Evolutionary conservation across 2,329 filamentous ascomycete genomes (phyloP).

Genomic region (Helminthosporium solani): DNA sequence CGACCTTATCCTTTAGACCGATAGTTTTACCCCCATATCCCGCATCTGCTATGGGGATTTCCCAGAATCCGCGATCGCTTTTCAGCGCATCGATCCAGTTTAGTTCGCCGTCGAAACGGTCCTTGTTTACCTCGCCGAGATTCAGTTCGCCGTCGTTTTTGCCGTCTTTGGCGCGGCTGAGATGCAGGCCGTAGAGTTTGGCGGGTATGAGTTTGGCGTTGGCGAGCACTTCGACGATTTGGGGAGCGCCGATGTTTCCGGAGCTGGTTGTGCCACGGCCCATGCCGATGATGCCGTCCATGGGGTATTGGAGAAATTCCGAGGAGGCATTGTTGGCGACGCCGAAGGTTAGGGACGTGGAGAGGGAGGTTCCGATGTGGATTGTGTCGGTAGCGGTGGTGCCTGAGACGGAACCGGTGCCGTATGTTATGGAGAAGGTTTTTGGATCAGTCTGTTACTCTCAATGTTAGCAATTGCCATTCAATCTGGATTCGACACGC

Average conservation of each 20-base stretch:
- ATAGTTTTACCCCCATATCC: conserved; percentile 59
- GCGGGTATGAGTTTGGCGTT: conserved; percentile 57
- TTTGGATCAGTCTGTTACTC: conserved; percentile 47
- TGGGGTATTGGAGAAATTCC: conserved; percentile 75
- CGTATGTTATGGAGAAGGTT: conserved; percentile 70
- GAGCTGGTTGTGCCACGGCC: conserved; percentile 57
- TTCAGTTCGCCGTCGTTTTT: conserved; percentile 72
- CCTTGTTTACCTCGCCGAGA: conserved; percentile 69
- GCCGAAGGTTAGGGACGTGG: conserved; percentile 67
- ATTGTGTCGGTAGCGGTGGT: conserved; percentile 66
- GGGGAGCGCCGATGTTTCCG: conserved; percentile 54
- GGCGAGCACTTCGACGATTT: conserved; percentile 65
- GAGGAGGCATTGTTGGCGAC: conserved; percentile 69
- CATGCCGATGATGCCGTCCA: conserved; percentile 84
- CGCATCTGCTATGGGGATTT: conserved; percentile 67
- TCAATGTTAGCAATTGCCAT: conserved; percentile 2
- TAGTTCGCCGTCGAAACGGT: conserved; percentile 68
- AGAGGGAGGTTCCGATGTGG: conserved; percentile 62
- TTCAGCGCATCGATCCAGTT: conserved; percentile 61
- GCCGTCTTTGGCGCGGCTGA: conserved; percentile 67
- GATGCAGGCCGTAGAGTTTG: conserved; percentile 70
- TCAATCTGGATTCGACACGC: neutral
- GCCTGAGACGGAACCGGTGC: conserved; percentile 72
- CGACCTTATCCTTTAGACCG: conserved; percentile 53
- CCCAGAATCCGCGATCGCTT: conserved; percentile 64